phyloP scores from a whole-genome alignment of 208 protist species.

The Crithidia acanthocephali region DNA sequence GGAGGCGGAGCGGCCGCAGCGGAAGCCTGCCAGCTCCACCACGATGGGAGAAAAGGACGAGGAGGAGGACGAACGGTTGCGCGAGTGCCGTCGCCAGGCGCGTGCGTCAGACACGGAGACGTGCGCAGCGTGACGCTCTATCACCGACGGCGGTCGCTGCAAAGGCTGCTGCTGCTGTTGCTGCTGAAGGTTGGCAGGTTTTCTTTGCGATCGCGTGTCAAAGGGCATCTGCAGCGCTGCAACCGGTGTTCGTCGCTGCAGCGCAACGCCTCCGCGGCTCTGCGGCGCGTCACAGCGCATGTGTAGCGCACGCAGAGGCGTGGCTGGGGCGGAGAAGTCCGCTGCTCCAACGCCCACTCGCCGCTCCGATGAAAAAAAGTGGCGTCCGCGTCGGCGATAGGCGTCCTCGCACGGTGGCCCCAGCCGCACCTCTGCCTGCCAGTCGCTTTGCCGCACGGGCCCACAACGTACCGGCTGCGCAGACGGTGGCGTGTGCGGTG shows the following conservation, averaged over 20 bases:
- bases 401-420: not conserved
- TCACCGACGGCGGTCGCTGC: too few species aligned
- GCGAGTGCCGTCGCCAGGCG: not conserved
- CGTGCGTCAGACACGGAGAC: not conserved
- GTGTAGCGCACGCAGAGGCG: not conserved
- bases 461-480: not conserved
- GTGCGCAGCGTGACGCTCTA: not conserved
- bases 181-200: not conserved
- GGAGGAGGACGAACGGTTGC: not conserved
- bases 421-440: not conserved
- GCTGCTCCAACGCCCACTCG: not conserved
- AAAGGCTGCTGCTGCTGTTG: not conserved
- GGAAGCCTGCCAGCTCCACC: not conserved
- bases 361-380: slow-evolving; percentile 14
- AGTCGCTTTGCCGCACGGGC: not conserved
- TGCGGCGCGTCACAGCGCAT: not conserved
- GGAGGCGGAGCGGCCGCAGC: slow-evolving; percentile 8
- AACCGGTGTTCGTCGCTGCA: not conserved
- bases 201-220: not conserved
- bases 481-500: slow-evolving; percentile 13
- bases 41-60: slow-evolving; percentile 14
- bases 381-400: slow-evolving; percentile 10
- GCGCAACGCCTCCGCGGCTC: not conserved
- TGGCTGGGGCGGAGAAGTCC: not conserved
- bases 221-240: not conserved